A percentile compares a stretch with the other conserved stretches of the same genome.
Evolutionary conservation across 331 rosid genomes (phyloP).

Genomic region (Acacia concinna): DNA sequence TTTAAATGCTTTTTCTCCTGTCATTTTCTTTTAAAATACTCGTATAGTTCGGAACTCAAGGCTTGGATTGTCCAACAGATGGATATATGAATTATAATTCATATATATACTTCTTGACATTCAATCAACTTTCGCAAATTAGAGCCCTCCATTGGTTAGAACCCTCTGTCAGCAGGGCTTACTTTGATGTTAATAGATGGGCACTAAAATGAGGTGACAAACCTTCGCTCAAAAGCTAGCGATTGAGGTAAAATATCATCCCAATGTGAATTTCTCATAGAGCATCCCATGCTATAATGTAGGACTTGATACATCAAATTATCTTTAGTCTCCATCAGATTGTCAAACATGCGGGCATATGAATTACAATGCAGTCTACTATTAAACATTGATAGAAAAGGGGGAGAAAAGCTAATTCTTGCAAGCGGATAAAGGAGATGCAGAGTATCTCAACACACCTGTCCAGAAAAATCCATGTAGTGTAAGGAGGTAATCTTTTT

Average conservation of each 20-base stretch:
- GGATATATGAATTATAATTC: background rate
- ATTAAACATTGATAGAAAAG: background rate
- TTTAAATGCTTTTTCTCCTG: conserved; percentile 4
- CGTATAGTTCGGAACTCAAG: conserved; percentile 4
- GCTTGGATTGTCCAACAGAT: background rate
- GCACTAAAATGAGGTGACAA: background rate
- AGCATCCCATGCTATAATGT: background rate
- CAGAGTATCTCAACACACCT: conserved; percentile 55
- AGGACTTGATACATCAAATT: background rate
- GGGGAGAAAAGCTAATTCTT: background rate
- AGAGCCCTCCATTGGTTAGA: background rate
- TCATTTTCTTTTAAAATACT: conserved; percentile 3
- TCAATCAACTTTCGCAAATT: background rate
- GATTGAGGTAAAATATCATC: background rate
- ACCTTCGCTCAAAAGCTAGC: background rate
- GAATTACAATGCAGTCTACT: background rate
- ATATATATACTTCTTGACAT: background rate
- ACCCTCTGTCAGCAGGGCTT: background rate
- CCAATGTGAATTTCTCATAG: background rate
- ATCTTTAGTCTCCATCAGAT: background rate
- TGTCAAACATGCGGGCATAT: background rate
- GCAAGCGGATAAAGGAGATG: conserved; percentile 24
- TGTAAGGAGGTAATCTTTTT: conserved; percentile 89
- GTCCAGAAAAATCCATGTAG: conserved; percentile 96
- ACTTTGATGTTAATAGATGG: background rate